A percentile compares a stretch with the other conserved stretches of the same genome.
phyloP scores from a whole-genome alignment of 2,329 filamentous ascomycete species.

The Fusarium bactridioides region DNA sequence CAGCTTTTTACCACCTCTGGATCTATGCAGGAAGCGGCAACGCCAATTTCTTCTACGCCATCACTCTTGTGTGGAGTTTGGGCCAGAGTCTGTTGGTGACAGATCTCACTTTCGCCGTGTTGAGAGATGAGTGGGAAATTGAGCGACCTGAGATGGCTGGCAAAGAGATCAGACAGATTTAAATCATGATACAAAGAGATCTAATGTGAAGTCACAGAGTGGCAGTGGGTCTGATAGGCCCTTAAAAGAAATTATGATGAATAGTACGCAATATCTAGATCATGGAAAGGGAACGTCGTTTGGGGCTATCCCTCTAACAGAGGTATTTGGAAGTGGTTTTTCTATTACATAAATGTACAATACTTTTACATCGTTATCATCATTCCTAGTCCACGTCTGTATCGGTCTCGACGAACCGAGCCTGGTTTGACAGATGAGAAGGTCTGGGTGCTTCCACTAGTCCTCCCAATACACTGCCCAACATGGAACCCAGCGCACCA shows the following conservation, averaged over 20 bases:
- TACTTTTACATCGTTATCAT: conserved; percentile 27
- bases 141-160: conserved; percentile 90
- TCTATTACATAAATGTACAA: conserved; percentile 29
- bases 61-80: conserved; percentile 97
- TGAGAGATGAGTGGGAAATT: conserved; percentile 93
- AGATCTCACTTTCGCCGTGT: conserved; percentile 85
- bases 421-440: conserved; percentile 18
- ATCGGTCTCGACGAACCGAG: conserved; percentile 47
- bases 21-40: conserved; percentile 98
- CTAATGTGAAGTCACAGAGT: neutral
- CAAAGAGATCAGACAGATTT: conserved; percentile 87
- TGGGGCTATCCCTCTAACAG: conserved; percentile 2
- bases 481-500: conserved; percentile 57
- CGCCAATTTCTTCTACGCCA: conserved; percentile 99
- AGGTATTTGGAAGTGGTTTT: conserved; percentile 5
- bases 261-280: conserved; percentile 24
- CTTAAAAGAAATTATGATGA: neutral
- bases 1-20: conserved; percentile 97
- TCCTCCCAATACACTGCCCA: conserved; percentile 47
- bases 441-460: conserved; percentile 18
- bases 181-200: conserved; percentile 36
- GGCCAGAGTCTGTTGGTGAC: conserved; percentile 87
- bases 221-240: neutral
- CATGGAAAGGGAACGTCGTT: conserved; percentile 18
- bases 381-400: conserved; percentile 46